A percentile compares a stretch with the other conserved stretches of the same genome.
phyloP scores from a whole-genome alignment of 805 yeast species.

The Kazachstania viticola region DNA sequence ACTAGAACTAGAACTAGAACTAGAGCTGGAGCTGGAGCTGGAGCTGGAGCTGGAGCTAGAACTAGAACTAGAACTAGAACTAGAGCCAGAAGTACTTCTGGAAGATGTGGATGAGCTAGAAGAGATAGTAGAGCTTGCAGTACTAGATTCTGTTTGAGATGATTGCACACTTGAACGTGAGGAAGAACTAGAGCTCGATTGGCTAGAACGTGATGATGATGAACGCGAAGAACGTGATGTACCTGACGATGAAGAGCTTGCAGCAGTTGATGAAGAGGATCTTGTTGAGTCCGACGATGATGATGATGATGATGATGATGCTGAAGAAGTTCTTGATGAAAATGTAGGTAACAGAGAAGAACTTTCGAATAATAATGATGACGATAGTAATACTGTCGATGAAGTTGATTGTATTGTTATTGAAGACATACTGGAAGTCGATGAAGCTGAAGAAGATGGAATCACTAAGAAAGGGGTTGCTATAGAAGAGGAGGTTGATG shows the following conservation, averaged over 20 bases:
- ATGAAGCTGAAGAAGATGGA: neutral
- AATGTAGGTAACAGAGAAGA: neutral
- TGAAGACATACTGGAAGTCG: neutral
- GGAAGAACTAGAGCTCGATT: neutral
- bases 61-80: neutral
- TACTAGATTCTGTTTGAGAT: neutral
- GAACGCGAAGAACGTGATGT: neutral
- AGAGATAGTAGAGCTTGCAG: neutral
- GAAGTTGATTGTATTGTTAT: neutral
- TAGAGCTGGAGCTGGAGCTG: neutral
- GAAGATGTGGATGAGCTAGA: neutral
- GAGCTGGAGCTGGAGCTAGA: neutral
- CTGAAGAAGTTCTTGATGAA: neutral
- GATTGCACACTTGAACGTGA: neutral
- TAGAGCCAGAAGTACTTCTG: too few relatives aligned
- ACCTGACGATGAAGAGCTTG: neutral
- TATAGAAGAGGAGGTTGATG: too few relatives aligned
- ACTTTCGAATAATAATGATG: too few relatives aligned
- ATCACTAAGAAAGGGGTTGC: too few relatives aligned
- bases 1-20: neutral
- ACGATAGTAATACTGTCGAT: neutral
- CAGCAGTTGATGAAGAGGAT: neutral
- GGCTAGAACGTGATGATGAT: neutral
- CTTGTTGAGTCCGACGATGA: neutral
- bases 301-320: neutral